A percentile compares a stretch with the other conserved stretches of the same genome.
These are phyloP conservation scores for Clarireedia sp. DNA, from an alignment of 2,329 filamentous ascomycete genomes.

Conservation along the genomic window DNA sequence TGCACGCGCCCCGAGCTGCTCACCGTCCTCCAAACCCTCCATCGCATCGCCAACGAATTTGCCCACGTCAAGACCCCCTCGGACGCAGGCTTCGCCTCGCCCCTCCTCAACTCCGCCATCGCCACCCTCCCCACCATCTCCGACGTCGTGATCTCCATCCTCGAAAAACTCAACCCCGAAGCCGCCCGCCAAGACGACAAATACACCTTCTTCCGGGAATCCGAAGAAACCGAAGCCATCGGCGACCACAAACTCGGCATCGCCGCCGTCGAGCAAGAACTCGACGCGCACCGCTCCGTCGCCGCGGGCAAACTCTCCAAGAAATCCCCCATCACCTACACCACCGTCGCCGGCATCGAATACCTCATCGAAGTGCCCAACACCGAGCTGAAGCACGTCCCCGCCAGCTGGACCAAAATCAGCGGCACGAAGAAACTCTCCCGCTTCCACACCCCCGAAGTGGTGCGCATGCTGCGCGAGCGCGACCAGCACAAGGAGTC, in stretches of 20 bases:
- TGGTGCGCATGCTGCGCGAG: conserved; percentile 73
- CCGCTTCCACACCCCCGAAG: conserved; percentile 89
- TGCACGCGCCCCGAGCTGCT: conserved; percentile 85
- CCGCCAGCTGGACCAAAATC: conserved; percentile 91
- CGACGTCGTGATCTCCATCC: conserved; percentile 61
- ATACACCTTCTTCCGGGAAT: conserved; percentile 84
- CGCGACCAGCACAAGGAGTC: conserved; percentile 93
- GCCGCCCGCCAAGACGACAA: conserved; percentile 86
- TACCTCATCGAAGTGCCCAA: conserved; percentile 92
- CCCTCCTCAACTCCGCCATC: conserved; percentile 63
- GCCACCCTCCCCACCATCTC: conserved; percentile 69
- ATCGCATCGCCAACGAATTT: conserved; percentile 73
- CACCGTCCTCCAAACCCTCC: conserved; percentile 74
- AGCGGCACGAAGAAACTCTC: conserved; percentile 88
- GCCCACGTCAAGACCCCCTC: conserved; percentile 53
- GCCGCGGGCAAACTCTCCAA: conserved; percentile 67
- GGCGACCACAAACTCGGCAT: conserved; percentile 85
- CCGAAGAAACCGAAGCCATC: conserved; percentile 82
- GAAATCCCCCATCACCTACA: conserved; percentile 64
- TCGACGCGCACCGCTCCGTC: conserved; percentile 65
- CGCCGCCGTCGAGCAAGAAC: conserved; percentile 81
- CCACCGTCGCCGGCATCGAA: conserved; percentile 82
- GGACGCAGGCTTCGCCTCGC: conserved; percentile 65
- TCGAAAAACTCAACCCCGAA: conserved; percentile 77
- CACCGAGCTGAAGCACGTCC: conserved; percentile 71